Percentiles rank a stretch among this genome's conserved stretches.
phyloP scores from a whole-genome alignment of 2,329 filamentous ascomycete species.

The Colletotrichum zoysiae region DNA sequence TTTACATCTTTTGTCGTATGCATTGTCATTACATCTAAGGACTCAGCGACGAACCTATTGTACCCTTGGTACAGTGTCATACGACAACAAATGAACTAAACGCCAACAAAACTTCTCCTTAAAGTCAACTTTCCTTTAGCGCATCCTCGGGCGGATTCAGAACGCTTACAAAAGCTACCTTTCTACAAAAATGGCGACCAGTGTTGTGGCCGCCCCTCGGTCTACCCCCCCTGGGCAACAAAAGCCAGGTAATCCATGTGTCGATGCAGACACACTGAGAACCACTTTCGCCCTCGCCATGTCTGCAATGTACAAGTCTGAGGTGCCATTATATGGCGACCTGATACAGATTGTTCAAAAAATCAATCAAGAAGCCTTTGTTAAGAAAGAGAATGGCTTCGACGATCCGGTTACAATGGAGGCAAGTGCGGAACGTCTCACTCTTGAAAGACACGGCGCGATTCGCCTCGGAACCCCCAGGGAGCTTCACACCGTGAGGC shows the following conservation, averaged over 20 bases:
- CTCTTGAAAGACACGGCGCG: slow-evolving; percentile 58
- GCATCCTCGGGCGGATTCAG: not conserved
- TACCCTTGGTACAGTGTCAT: too few species aligned
- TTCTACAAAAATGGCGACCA: slow-evolving; percentile 10
- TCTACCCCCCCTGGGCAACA: not conserved
- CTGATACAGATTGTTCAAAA: slow-evolving; percentile 49
- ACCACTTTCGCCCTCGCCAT: slow-evolving; percentile 49
- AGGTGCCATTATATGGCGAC: slow-evolving; percentile 52
- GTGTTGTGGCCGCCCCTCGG: slow-evolving; percentile 9
- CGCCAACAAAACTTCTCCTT: not conserved
- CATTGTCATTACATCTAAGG: too few species aligned
- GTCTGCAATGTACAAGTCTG: slow-evolving; percentile 52
- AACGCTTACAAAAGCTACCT: not conserved
- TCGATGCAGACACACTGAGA: slow-evolving; percentile 44
- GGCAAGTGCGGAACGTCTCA: slow-evolving; percentile 12
- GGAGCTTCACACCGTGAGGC: slow-evolving; percentile 57
- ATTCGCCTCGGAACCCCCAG: slow-evolving; percentile 60
- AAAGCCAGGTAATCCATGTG: slow-evolving; percentile 9
- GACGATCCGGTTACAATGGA: slow-evolving; percentile 10
- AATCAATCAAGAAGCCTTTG: slow-evolving; percentile 44
- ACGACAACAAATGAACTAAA: too few species aligned
- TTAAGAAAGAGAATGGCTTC: not conserved
- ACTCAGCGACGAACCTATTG: too few species aligned
- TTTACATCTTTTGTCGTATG: too few species aligned
- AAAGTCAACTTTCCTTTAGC: not conserved